phyloP scores from a whole-genome alignment of 768 basidiomycete species.

The Mycena metata region DNA sequence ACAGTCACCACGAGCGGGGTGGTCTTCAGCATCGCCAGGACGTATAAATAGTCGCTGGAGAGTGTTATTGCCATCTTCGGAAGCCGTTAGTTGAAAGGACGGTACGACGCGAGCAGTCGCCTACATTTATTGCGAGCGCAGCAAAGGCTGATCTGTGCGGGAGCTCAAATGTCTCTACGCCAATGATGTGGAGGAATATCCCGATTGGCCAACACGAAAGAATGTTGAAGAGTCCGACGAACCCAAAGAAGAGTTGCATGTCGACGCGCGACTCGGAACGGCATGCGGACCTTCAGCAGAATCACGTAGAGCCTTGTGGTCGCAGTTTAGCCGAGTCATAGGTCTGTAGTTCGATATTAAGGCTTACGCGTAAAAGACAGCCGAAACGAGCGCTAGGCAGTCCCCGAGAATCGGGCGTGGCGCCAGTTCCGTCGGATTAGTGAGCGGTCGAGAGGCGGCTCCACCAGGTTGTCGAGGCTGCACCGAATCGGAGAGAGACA shows the following conservation, averaged over 20 bases:
- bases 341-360: no score
- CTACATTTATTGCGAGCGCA: constrained; percentile 70
- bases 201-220: constrained; percentile 82
- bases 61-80: constrained; percentile 85
- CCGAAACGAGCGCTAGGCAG: constrained; percentile 85
- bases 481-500: constrained; percentile 88
- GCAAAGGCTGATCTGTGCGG: constrained; percentile 66
- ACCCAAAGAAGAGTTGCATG: constrained; percentile 97
- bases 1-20: constrained; percentile 94
- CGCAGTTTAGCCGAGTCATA: no score
- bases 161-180: constrained; percentile 79
- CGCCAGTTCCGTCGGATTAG: constrained; percentile 36
- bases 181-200: constrained; percentile 78
- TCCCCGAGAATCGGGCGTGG: constrained; percentile 78
- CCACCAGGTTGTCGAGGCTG: constrained; percentile 39
- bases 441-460: constrained; percentile 32
- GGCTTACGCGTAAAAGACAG: constrained; percentile 90
- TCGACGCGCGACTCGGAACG: constrained; percentile 85
- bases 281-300: constrained; percentile 89
- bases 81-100: constrained; percentile 34
- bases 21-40: constrained; percentile 95
- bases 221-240: constrained; percentile 91
- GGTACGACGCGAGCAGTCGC: constrained; percentile 26
- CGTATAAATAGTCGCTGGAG: constrained; percentile 88
- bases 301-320: constrained; percentile 75